These are phyloP conservation scores for Luffa aegyptiaca DNA, from an alignment of 306 rosid genomes.

Conservation along the genomic window DNA sequence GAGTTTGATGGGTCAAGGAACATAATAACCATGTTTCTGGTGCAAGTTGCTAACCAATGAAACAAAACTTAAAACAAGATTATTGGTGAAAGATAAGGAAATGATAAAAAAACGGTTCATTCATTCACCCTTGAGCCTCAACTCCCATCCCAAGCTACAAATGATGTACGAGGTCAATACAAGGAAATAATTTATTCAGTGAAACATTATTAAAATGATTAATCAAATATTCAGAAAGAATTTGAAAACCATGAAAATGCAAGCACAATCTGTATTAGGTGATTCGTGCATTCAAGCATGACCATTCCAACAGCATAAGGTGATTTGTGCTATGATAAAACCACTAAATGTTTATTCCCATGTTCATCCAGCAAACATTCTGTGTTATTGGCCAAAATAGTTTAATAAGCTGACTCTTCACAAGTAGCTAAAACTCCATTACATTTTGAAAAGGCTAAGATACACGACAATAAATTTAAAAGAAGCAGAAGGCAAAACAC, in stretches of 20 bases:
- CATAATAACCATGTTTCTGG: neutral
- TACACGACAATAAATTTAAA: too few relatives aligned
- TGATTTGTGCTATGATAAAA: neutral
- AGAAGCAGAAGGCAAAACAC: too few relatives aligned
- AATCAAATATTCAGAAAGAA: too few relatives aligned
- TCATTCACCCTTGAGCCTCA: constrained; percentile 1
- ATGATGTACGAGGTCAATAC: neutral
- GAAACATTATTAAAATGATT: neutral
- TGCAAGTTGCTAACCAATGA: neutral
- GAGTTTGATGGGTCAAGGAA: neutral
- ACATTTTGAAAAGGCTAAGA: too few relatives aligned
- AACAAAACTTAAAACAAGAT: neutral
- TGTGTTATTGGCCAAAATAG: too few relatives aligned
- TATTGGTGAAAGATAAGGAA: neutral
- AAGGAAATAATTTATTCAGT: neutral
- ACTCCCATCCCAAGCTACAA: neutral
- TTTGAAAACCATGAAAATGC: too few relatives aligned
- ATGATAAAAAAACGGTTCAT: neutral
- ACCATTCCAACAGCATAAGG: too few relatives aligned
- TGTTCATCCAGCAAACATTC: neutral
- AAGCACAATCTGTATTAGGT: too few relatives aligned
- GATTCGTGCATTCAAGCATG: too few relatives aligned
- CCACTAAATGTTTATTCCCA: neutral
- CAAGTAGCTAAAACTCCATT: too few relatives aligned
- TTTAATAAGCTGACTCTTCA: too few relatives aligned